These are phyloP conservation scores for Debaryomycetaceae sp. DNA, from an alignment of 1,139 yeast genomes.

Conservation along the genomic window DNA sequence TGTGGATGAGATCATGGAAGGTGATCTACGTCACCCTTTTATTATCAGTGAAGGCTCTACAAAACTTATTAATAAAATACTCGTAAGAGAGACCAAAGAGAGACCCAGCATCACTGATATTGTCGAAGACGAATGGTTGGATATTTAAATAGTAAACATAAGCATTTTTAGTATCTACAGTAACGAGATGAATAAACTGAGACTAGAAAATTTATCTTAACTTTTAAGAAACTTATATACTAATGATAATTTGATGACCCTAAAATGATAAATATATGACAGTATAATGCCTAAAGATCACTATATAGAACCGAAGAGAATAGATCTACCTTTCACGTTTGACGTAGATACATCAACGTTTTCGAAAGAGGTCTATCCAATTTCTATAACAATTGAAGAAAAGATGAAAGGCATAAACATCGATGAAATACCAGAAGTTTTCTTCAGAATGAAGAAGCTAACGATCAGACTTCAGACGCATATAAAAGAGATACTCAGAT, in stretches of 20 bases:
- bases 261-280: slow-evolving; percentile 1
- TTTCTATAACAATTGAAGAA: background rate
- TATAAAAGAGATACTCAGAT: background rate
- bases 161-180: slow-evolving; percentile 3
- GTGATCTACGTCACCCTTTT: slow-evolving; percentile 68
- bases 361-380: background rate
- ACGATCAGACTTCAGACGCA: background rate
- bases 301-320: background rate
- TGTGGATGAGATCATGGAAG: slow-evolving; percentile 92
- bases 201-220: no score
- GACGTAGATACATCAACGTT: background rate
- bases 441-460: background rate
- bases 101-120: slow-evolving; percentile 77
- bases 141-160: slow-evolving; percentile 2
- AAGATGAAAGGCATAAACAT: background rate
- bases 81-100: slow-evolving; percentile 57
- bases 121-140: slow-evolving; percentile 65
- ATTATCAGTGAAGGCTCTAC: slow-evolving; percentile 58
- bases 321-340: slow-evolving; percentile 3
- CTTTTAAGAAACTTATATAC: no score
- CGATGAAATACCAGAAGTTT: background rate
- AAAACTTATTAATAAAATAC: slow-evolving; percentile 57
- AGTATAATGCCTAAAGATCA: slow-evolving; percentile 1
- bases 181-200: no score
- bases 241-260: slow-evolving; percentile 1